Evolutionary conservation across 768 basidiomycete species (phyloP), one percentile per base, ranked within the genome.

Genomic region (Lactarius sanguifluus): DNA sequence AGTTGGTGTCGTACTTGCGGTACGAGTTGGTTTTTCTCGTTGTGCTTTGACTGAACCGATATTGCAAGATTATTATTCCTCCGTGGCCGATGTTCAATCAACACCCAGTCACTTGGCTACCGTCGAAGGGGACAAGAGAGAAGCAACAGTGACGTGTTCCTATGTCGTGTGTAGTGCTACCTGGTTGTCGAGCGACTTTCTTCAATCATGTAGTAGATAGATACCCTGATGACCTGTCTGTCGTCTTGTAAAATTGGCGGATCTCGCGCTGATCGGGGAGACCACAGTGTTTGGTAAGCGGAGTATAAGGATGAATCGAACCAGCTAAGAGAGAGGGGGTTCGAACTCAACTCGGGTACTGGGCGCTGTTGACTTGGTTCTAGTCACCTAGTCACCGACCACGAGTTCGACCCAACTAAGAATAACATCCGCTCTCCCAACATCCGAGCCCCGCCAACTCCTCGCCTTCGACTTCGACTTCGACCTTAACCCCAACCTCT

Each of bases 51-150:
- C 65, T 23, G 57, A 58, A 25, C 25, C 25, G n/a, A 10, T 34
- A 40, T 40, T 55, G 20, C 57, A 15, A 91, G 90, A 75, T 81
- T 57, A 78, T 86, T 15, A 66, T 92, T 5, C 91, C 90, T 0
- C 86, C 86, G 10, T 92, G 91, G 91, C 82, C 86, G 0, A 77
- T 83, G 75, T 89, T 80, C 76, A 88, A 86, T 69, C 75, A 74
- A 16, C 81, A 90, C 72, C 84, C 86, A 18, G 84, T 88, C 43
- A 78, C 81, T 68, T 89, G 87, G 88, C 75, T 88, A 20, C 79
- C 85, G 4, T 72, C 68, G 23, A 65, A 63, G 47, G 68, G 71
- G 36, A 61, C 59, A 50, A 77, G 81, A 73, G 75, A 75, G 71
- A 71, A 68, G 65, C 64, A 74, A 32, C 69, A 59, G 69, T 61